These are phyloP conservation scores for Dictyostelium capitatum DNA, from an alignment of 78 protist genomes.

Conservation along the genomic window DNA sequence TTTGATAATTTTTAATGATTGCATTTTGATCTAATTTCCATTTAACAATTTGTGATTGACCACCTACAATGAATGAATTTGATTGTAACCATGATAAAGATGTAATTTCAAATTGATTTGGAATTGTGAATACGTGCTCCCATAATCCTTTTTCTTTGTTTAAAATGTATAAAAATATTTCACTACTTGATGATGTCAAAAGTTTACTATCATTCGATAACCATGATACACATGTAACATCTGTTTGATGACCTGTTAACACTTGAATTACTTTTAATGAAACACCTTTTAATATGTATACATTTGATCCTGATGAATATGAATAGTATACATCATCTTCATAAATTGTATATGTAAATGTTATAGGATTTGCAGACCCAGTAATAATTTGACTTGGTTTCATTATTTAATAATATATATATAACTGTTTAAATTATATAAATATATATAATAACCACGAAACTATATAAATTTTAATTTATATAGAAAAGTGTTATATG, in stretches of 20 bases:
- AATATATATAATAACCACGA: background rate
- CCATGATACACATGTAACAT: slow-evolving; percentile 47
- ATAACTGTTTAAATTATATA: background rate
- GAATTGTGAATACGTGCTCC: slow-evolving; percentile 46
- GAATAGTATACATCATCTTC: slow-evolving; percentile 66
- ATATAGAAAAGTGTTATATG: too few relatives aligned
- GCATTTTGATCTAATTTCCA: slow-evolving; percentile 63
- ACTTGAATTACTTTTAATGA: slow-evolving; percentile 66
- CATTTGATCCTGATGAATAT: slow-evolving; percentile 56
- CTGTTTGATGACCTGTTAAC: slow-evolving; percentile 58
- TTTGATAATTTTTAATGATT: slow-evolving; percentile 25
- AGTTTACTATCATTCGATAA: slow-evolving; percentile 17
- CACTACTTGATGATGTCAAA: slow-evolving; percentile 26
- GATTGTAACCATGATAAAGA: slow-evolving; percentile 62
- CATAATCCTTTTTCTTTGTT: slow-evolving; percentile 9
- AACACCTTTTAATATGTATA: slow-evolving; percentile 51
- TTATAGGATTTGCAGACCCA: slow-evolving; percentile 64
- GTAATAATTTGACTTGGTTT: slow-evolving; percentile 73
- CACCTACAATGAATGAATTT: slow-evolving; percentile 54
- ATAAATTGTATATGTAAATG: slow-evolving; percentile 51
- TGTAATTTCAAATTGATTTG: slow-evolving; percentile 52
- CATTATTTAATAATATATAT: background rate
- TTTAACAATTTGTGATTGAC: slow-evolving; percentile 6
- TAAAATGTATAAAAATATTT: slow-evolving; percentile 33
- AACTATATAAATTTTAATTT: background rate